These are phyloP conservation scores for Fraxinus xanthoxyloides DNA, from an alignment of 305 asterid genomes.

Conservation along the genomic window DNA sequence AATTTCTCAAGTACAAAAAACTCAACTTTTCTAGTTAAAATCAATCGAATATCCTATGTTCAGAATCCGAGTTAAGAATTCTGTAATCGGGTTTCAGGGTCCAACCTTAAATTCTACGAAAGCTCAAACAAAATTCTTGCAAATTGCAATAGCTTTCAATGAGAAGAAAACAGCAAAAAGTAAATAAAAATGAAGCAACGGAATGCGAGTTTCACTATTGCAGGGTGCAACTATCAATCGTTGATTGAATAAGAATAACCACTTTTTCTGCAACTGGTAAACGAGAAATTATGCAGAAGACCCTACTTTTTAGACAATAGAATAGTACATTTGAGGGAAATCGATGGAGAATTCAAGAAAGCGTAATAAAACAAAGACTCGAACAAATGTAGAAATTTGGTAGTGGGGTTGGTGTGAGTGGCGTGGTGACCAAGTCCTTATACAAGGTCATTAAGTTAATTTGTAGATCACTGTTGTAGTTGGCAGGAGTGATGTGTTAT, in stretches of 20 bases:
- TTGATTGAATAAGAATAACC: neutral
- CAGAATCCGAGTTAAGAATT: neutral
- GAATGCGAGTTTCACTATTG: neutral
- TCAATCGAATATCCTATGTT: neutral
- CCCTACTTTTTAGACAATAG: neutral
- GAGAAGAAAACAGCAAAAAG: neutral
- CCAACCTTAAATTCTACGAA: neutral
- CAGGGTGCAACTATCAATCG: neutral
- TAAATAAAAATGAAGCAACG: conserved; percentile 3
- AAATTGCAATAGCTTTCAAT: neutral
- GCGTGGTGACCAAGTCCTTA: neutral
- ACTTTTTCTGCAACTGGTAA: neutral
- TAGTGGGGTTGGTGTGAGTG: too few relatives aligned
- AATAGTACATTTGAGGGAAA: neutral
- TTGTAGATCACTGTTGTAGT: neutral
- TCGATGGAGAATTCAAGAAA: neutral
- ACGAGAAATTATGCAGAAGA: neutral
- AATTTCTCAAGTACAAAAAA: conserved; percentile 3
- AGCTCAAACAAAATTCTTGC: neutral
- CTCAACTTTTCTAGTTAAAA: neutral
- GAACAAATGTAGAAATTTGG: neutral
- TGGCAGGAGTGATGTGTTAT: too few relatives aligned
- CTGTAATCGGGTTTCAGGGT: conserved; percentile 10
- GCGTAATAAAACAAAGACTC: neutral
- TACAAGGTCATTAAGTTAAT: neutral